phyloP scores from a whole-genome alignment of 1,284 basidiomycete species.

The Tilletia horrida region DNA sequence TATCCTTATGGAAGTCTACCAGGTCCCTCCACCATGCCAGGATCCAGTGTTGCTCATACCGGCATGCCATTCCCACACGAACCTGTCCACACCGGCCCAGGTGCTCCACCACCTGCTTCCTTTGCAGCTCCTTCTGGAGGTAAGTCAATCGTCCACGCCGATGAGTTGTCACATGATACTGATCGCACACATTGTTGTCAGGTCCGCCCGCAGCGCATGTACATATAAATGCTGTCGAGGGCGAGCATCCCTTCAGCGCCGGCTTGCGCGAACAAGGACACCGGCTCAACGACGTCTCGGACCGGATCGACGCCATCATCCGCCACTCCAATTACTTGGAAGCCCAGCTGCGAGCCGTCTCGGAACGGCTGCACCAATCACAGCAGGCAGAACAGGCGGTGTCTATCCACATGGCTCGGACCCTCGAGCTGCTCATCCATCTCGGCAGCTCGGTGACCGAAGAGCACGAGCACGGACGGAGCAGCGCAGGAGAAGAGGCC shows the following conservation, averaged over 20 bases:
- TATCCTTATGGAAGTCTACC: not conserved
- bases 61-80: slow-evolving; percentile 14
- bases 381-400: slow-evolving; percentile 10
- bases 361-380: slow-evolving; percentile 30
- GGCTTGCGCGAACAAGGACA: not conserved
- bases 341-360: slow-evolving; percentile 37
- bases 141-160: not conserved
- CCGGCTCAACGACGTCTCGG: slow-evolving; percentile 42
- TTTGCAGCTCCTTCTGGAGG: not conserved
- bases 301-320: slow-evolving; percentile 50
- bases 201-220: not conserved
- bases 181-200: no score
- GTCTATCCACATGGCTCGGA: not conserved
- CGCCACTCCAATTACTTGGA: slow-evolving; percentile 48
- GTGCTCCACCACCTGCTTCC: not conserved
- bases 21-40: not conserved
- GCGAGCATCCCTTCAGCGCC: not conserved
- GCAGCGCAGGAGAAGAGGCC: not conserved
- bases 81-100: not conserved
- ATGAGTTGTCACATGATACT: no score
- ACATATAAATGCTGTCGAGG: slow-evolving; percentile 7
- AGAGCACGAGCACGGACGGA: not conserved
- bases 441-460: not conserved
- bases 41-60: not conserved
- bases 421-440: slow-evolving; percentile 4